Percentiles rank a stretch among this genome's conserved stretches.
phyloP scores from a whole-genome alignment of 805 yeast genomes.

The Saturnispora zaruensis region DNA sequence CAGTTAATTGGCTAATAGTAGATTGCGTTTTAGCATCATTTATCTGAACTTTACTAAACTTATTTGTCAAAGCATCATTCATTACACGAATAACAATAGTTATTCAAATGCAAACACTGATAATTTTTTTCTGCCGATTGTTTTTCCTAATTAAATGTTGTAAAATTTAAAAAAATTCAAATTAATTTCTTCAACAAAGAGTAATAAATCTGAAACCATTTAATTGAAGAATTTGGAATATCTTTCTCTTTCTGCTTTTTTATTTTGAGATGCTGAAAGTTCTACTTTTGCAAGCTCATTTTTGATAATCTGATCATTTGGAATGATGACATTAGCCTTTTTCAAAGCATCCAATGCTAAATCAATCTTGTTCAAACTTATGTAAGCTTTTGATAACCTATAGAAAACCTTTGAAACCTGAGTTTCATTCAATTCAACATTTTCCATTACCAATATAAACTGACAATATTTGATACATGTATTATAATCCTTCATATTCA shows the following conservation, averaged over 20 bases:
- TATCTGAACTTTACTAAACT: neutral
- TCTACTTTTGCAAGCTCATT: conserved; percentile 37
- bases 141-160: neutral
- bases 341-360: conserved; percentile 41
- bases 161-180: neutral
- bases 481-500: conserved; percentile 42
- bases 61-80: neutral
- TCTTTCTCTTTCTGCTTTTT: conserved; percentile 43
- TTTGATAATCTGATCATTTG: conserved; percentile 42
- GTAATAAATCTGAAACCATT: neutral
- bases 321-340: conserved; percentile 34
- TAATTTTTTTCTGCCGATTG: neutral
- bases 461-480: conserved; percentile 46
- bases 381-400: conserved; percentile 26
- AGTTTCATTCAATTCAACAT: conserved; percentile 17
- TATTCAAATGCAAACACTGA: neutral
- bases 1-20: neutral
- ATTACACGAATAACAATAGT: neutral
- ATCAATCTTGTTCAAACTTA: conserved; percentile 37
- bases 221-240: conserved; percentile 54
- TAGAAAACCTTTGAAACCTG: conserved; percentile 24
- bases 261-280: conserved; percentile 32
- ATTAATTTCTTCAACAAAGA: neutral
- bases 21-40: neutral
- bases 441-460: conserved; percentile 44